Conservation (phyloP, 148 eudicot genomes). For the Camellia lanceoleosa region DNA sequence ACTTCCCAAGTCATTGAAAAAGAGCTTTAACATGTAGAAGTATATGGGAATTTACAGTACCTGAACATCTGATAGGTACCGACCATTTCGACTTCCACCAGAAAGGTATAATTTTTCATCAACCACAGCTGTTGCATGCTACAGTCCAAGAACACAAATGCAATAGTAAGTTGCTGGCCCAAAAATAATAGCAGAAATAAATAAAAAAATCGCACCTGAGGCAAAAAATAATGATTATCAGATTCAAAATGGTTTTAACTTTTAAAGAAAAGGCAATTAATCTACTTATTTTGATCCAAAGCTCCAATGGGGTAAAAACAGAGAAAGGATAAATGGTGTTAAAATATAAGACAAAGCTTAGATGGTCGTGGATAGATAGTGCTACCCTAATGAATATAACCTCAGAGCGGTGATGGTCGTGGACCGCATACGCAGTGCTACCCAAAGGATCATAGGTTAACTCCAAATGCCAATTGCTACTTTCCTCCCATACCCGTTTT, state of each 20-base stretch:
- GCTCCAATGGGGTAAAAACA: not conserved
- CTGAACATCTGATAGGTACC: constrained; percentile 87
- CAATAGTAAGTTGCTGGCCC: not conserved
- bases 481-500: constrained; percentile 55
- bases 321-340: not conserved
- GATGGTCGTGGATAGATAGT: too few relatives aligned
- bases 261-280: not conserved
- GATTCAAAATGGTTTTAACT: not conserved
- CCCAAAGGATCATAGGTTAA: constrained; percentile 68
- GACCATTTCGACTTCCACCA: constrained; percentile 97
- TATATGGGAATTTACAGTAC: constrained; percentile 28
- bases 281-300: not conserved
- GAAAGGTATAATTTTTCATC: constrained; percentile 63
- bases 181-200: not conserved
- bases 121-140: constrained; percentile 80
- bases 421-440: constrained; percentile 55
- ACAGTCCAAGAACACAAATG: constrained; percentile 5
- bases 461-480: constrained; percentile 51
- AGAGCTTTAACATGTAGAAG: not conserved
- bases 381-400: constrained; percentile 26
- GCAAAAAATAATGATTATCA: not conserved
- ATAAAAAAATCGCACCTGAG: not conserved
- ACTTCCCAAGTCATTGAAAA: too few relatives aligned
- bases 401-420: constrained; percentile 82
- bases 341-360: too few relatives aligned